Evolutionary conservation across 306 rosid genomes (phyloP).

Genomic region (Gastrolobium bilobum): DNA sequence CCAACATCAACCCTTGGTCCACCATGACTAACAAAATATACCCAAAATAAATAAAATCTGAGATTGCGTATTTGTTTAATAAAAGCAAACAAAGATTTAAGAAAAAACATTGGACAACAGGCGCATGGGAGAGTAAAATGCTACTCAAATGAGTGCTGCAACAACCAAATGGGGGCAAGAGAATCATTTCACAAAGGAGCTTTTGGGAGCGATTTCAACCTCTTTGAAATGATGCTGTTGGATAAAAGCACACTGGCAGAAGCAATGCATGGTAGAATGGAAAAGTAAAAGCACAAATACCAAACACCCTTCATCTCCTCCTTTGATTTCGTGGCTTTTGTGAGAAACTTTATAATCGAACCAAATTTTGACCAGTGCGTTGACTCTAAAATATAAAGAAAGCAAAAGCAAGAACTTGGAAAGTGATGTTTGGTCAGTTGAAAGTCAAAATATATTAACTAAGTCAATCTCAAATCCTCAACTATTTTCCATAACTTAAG

Average conservation of each 20-base stretch:
- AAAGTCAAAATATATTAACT: too few relatives aligned
- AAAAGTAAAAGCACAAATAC: not conserved
- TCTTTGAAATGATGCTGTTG: slow-evolving; percentile 41
- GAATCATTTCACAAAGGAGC: not conserved
- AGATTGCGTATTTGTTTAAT: not conserved
- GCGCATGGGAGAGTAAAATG: slow-evolving; percentile 24
- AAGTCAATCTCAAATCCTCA: too few relatives aligned
- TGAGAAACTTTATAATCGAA: not conserved
- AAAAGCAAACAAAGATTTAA: not conserved
- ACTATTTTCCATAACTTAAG: too few relatives aligned
- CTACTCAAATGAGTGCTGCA: slow-evolving; percentile 44
- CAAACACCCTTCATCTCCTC: slow-evolving; percentile 21
- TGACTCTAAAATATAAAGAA: not conserved
- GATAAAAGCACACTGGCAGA: not conserved
- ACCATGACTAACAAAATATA: too few relatives aligned
- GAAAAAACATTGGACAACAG: not conserved
- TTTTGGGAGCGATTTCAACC: not conserved
- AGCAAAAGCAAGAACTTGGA: too few relatives aligned
- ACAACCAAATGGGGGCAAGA: slow-evolving; percentile 36
- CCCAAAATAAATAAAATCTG: not conserved
- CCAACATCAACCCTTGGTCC: too few relatives aligned
- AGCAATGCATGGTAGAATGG: not conserved
- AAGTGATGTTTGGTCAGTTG: too few relatives aligned
- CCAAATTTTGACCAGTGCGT: not conserved
- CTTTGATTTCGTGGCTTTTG: slow-evolving; percentile 30